Evolutionary conservation across 257 asterid genomes (phyloP), one percentile per base, ranked within the genome.

Genomic region (Coffea canephora): DNA sequence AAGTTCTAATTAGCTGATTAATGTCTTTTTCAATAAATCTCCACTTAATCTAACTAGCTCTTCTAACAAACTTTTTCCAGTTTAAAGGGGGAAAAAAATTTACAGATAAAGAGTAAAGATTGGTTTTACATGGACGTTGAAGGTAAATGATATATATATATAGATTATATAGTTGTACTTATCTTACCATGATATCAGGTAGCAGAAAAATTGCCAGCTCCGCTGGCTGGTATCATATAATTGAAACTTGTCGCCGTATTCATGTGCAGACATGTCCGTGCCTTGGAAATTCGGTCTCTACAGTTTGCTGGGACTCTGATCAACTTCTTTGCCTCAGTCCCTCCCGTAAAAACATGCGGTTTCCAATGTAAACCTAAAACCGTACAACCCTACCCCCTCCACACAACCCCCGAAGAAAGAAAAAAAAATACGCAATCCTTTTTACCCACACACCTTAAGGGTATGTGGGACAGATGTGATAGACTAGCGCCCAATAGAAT

Each of bases 231-330:
- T 21, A 34, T 9, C 34, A 67, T 43, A 45, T 62, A 27, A 77
- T 66, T 66, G 66, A 49, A 77, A 27, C 74, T 77, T 66, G 80
- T 64, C 41, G 23, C 21, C 25, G 45, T 77, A 18, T 77, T 48
- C 65, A 45, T 66, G 61, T 65, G 54, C 59, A 34, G 80, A 77
- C 52, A 49, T 49, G 67, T 66, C 73, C 48, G 34, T 77, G 70
- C 49, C 25, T 43, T 21, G 71, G 36, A 43, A 21, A 64, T 10
- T 64, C 66, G 80, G 64, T 68, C 46, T 68, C 16, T 5, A 31
- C 72, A 21, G 1, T 48, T 77, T 34, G 74, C 66, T 46, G 46
- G 21, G 61, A 75, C 36, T 64, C 25, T 31, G 13, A 64, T 27
- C 59, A 16, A 31, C 46, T 75, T 57, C 62, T 45, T 41, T 55